Base-by-base conservation (phyloP, 2,329 filamentous ascomycete species). In the Neopestalotiopsis sp. region DNA sequence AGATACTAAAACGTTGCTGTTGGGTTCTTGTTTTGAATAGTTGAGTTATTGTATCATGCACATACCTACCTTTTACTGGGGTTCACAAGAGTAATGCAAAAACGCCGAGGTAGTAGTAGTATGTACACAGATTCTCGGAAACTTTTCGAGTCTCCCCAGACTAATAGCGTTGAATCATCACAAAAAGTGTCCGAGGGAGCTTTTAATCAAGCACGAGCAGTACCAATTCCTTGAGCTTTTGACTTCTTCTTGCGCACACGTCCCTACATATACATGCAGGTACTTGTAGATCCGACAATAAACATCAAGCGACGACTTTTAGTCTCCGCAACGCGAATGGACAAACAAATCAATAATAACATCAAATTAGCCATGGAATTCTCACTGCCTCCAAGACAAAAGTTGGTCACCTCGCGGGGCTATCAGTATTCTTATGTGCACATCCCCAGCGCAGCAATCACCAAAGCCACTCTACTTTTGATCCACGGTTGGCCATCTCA, bases 341-440 rank as follows among this genome's bases (percentile, higher is more conserved):
- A 28, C 24, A 28, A 28, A 28, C 24, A 28, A 28, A 28, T 28
- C 24, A 28, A 28, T 28, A 28, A 28, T 28, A 28, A 28, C 3
- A 28, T 28, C 24, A 28, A 30, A 59, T 10, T 13, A 2, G 57
- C 24, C 59, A 62, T 62, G 59, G 34, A 34, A 13, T 42, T 24
- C n/a, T 24, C 14, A 24, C 53, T 49, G 42, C 59, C 49, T 42
- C 30, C 7, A 14, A 61, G 65, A 9, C 53, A 49, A 24, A 6
- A 10, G 28, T 61, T 67, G 20, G 6, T 38, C 38, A 67, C 65
- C 17, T 40, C 65, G 38, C 53, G 86, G 87, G 61, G 65, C 32
- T 49, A 67, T 30, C 62, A 5, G 14, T 69, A 69, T 24, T 69
- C 65, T n/a, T 69, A 49, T 49, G 53, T 69, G 20, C 34, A 64